Base-by-base conservation (phyloP, 257 asterid species). In the Penstemon eatonii region DNA sequence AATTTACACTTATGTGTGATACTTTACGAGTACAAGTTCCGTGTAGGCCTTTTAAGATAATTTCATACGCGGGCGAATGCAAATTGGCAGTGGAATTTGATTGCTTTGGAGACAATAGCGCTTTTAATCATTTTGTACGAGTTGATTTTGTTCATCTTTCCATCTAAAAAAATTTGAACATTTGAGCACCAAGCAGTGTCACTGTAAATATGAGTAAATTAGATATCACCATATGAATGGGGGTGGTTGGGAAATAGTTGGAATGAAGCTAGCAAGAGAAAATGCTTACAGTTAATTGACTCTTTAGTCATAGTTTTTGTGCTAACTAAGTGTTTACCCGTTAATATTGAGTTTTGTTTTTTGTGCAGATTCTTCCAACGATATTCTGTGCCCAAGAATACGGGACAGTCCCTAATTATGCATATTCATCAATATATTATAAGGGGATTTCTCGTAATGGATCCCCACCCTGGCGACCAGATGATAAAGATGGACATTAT, bases 401-500 rank as follows among this genome's bases (percentile, higher is more conserved):
- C 79, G 95, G 81, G 63, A 38, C 80, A 33, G 73, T 79, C 68
- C 79, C 93, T 53, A 88, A 79, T 74, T 85, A 85, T 77, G 89
- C 89, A 10, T 78, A 86, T 80, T 88, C 97, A 45, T 86, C 97
- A 46, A 82, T 84, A 54, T 91, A 84, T 83, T 85, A 81, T 83
- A 88, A 86, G 67, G 95, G 92, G 71, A 69, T 88, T 71, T 80
- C 86, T 38, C 85, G 75, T 53, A 84, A 74, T 75, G 89, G 87
- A 47, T 91, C 97, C 75, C 97, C 96, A 50, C 96, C 97, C 9
- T 83, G 86, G 92, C 83, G 97, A 72, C 75, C 86, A 42, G 95
- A 91, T 76, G 97, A 88, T 78, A 88, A 88, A 79, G 97, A 91
- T 70, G 96, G 97, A 18, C 96, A 91, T 79, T 91, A 81, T 75